Percentiles rank a stretch among this genome's conserved stretches.
Conservation (phyloP, 2,329 filamentous ascomycete genomes). For the Orbilia ellipsospora region DNA sequence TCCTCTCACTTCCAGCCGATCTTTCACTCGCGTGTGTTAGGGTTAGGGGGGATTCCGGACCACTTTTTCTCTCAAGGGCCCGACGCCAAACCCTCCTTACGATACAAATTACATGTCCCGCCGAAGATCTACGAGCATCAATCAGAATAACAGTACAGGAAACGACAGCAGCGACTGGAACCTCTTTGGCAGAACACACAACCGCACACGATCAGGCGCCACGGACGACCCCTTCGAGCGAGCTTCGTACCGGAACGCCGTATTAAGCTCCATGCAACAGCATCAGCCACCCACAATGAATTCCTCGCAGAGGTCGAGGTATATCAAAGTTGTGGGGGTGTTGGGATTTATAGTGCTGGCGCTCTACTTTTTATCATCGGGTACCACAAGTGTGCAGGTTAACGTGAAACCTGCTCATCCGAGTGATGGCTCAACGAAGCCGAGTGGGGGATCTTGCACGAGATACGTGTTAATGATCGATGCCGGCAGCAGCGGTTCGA, state of each 20-base stretch:
- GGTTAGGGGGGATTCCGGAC: too few species aligned
- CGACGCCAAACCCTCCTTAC: neutral
- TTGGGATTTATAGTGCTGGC: constrained; percentile 57
- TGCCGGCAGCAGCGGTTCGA: constrained; percentile 94
- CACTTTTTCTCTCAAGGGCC: too few species aligned
- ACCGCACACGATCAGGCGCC: constrained; percentile 44
- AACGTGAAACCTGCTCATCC: constrained; percentile 5
- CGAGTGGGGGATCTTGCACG: constrained; percentile 38
- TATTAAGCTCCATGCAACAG: constrained; percentile 44
- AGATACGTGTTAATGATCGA: constrained; percentile 96
- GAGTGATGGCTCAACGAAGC: constrained; percentile 5
- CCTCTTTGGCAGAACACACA: constrained; percentile 50
- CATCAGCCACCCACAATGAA: constrained; percentile 39
- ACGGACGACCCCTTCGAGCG: constrained; percentile 56
- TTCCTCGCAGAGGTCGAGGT: constrained; percentile 55
- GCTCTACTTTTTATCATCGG: constrained; percentile 57
- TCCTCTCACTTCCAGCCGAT: constrained; percentile 4
- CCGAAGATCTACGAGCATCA: constrained; percentile 53
- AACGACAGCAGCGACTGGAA: constrained; percentile 42
- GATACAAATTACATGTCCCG: constrained; percentile 43
- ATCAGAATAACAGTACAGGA: constrained; percentile 32
- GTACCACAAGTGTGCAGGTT: constrained; percentile 1
- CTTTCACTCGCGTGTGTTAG: neutral
- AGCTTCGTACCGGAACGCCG: constrained; percentile 42
- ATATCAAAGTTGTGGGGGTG: constrained; percentile 58